Conservation (phyloP, 768 basidiomycete genomes). For the Naganishia vishniacii region DNA sequence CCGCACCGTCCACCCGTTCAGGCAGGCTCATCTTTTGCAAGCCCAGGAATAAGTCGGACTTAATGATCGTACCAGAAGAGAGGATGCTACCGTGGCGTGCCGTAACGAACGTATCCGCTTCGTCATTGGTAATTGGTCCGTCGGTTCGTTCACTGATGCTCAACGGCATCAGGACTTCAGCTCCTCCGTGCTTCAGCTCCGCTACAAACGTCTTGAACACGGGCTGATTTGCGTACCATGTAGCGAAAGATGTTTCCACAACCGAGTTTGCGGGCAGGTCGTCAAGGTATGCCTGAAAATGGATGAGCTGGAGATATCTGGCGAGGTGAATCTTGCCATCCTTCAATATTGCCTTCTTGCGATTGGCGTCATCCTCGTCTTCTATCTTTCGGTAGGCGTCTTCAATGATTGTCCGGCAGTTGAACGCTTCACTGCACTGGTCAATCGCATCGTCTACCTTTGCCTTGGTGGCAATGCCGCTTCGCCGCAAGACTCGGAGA, state of each 20-base stretch:
- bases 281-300: slow-evolving; percentile 85
- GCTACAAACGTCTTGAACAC: slow-evolving; percentile 94
- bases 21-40: slow-evolving; percentile 94
- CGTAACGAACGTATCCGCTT: slow-evolving; percentile 77
- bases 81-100: slow-evolving; percentile 79
- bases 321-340: slow-evolving; percentile 75
- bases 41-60: slow-evolving; percentile 53
- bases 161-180: slow-evolving; percentile 74
- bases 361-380: slow-evolving; percentile 65
- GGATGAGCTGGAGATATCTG: slow-evolving; percentile 75
- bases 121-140: slow-evolving; percentile 77
- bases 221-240: slow-evolving; percentile 69
- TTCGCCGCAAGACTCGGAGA: slow-evolving; percentile 69
- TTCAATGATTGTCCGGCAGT: slow-evolving; percentile 84
- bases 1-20: slow-evolving; percentile 88
- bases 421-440: slow-evolving; percentile 72
- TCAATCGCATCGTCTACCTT: slow-evolving; percentile 60
- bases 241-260: slow-evolving; percentile 58
- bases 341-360: slow-evolving; percentile 63
- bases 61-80: slow-evolving; percentile 64
- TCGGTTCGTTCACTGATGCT: slow-evolving; percentile 55
- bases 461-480: slow-evolving; percentile 77
- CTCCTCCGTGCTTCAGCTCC: slow-evolving; percentile 71
- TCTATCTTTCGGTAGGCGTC: slow-evolving; percentile 70
- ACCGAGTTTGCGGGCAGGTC: slow-evolving; percentile 72